Conservation (phyloP, 129 eudicot genomes). For the Helianthus tuberosus region DNA sequence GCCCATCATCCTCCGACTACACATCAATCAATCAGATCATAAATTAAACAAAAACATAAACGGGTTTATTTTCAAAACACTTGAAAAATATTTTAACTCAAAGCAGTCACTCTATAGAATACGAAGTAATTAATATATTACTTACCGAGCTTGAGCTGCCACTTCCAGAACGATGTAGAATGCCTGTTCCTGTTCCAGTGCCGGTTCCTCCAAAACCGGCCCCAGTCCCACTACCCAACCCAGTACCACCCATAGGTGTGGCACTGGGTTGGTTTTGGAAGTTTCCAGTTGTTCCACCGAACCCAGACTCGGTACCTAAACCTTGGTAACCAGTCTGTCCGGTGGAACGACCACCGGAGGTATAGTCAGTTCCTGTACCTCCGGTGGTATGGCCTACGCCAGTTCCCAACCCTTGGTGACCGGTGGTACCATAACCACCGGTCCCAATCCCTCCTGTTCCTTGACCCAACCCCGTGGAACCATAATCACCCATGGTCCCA, state of each 20-base stretch:
- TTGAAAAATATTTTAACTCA: not conserved
- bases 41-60: not conserved
- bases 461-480: not conserved
- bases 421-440: constrained; percentile 14
- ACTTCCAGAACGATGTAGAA: constrained; percentile 62
- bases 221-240: not conserved
- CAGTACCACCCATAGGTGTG: constrained; percentile 2
- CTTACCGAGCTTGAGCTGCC: constrained; percentile 65
- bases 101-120: too few relatives aligned
- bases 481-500: constrained; percentile 51
- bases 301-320: constrained; percentile 7
- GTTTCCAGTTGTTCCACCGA: not conserved
- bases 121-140: not conserved
- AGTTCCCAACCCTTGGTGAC: constrained; percentile 17
- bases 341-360: not conserved
- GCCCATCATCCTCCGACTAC: constrained; percentile 75
- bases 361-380: not conserved
- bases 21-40: not conserved
- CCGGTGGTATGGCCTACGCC: not conserved
- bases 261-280: constrained; percentile 38
- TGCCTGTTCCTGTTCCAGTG: not conserved
- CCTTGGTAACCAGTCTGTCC: too few relatives aligned
- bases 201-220: constrained; percentile 2
- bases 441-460: not conserved
- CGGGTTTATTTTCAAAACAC: not conserved